Evolutionary conservation across 2,329 filamentous ascomycete species (phyloP).

Genomic region (Proliferodiscus dingleyae): DNA sequence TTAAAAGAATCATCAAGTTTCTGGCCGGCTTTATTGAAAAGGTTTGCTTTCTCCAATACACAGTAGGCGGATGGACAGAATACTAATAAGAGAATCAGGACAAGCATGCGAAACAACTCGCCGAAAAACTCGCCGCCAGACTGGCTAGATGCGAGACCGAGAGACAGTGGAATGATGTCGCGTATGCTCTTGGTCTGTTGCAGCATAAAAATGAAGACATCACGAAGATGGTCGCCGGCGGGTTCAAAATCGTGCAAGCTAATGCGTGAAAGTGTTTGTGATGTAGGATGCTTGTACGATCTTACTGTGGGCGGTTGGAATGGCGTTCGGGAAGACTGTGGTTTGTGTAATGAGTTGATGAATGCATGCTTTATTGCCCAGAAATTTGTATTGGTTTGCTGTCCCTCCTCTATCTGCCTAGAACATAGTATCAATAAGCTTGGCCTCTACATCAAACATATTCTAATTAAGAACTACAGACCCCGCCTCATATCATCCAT

Average conservation of each 20-base stretch:
- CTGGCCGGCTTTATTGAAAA: constrained; percentile 95
- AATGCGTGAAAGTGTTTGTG: constrained; percentile 40
- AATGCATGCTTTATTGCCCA: neutral
- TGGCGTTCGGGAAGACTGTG: neutral
- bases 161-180: constrained; percentile 95
- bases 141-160: constrained; percentile 84
- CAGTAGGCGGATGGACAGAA: neutral
- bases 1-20: constrained; percentile 86
- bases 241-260: constrained; percentile 67
- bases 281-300: constrained; percentile 1
- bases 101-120: constrained; percentile 92
- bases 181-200: constrained; percentile 81
- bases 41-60: constrained; percentile 45
- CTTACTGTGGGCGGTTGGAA: neutral
- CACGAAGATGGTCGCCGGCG: constrained; percentile 66
- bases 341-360: neutral
- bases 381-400: too few species aligned
- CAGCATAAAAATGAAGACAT: constrained; percentile 95
- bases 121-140: constrained; percentile 85
- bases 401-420: too few species aligned
- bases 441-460: too few species aligned
- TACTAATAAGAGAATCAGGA: constrained; percentile 53
- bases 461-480: too few species aligned
- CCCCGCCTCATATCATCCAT: too few species aligned
- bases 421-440: too few species aligned